Conservation (phyloP, 306 rosid species). For the Lupinus albus region DNA sequence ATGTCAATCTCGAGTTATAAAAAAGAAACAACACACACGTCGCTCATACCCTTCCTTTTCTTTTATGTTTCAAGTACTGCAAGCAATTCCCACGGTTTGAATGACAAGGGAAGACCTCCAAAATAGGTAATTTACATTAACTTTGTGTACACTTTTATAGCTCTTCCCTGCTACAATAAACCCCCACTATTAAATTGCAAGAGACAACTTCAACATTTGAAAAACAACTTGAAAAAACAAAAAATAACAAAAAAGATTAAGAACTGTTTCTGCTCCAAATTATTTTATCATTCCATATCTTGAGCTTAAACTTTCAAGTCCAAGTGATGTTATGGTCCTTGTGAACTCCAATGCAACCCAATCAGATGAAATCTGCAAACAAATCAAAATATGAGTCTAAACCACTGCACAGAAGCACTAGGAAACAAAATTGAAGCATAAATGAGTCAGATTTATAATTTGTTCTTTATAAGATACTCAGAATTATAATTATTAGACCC, state of each 20-base stretch:
- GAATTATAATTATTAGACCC: too few relatives aligned
- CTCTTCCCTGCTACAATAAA: constrained; percentile 46
- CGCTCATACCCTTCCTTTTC: constrained; percentile 38
- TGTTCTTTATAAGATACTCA: too few relatives aligned
- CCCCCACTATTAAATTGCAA: constrained; percentile 1
- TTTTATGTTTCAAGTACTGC: constrained; percentile 20
- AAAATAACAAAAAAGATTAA: constrained; percentile 4
- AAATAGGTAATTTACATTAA: constrained; percentile 33
- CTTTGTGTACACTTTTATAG: constrained; percentile 6
- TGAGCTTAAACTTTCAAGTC: constrained; percentile 38
- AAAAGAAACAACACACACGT: constrained; percentile 36
- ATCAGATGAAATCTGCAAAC: constrained; percentile 66
- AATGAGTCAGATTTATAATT: constrained; percentile 13
- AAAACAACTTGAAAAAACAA: constrained; percentile 26
- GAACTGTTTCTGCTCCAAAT: constrained; percentile 36
- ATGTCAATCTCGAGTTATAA: constrained; percentile 39
- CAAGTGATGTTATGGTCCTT: constrained; percentile 48
- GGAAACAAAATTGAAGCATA: constrained; percentile 21
- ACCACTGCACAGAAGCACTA: constrained; percentile 8
- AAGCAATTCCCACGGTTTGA: constrained; percentile 37
- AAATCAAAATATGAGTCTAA: constrained; percentile 42
- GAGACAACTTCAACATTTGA: constrained; percentile 36
- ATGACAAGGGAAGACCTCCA: constrained; percentile 39
- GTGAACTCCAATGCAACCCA: constrained; percentile 58
- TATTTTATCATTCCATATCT: constrained; percentile 38